Conservation (phyloP, 176 grass and related monocot species). For the Leersia perrieri region DNA sequence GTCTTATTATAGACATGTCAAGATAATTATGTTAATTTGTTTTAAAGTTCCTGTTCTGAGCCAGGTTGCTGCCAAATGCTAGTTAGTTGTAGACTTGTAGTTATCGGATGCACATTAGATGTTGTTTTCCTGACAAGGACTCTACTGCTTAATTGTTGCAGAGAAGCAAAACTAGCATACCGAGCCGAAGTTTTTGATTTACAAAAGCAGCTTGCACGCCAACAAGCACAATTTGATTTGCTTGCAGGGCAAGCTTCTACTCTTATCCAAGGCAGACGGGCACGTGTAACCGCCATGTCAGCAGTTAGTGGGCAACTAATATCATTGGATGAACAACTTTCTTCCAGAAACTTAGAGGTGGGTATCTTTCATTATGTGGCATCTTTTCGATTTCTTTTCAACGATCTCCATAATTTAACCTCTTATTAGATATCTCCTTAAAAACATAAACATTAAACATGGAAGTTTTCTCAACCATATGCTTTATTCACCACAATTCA, state of each 20-base stretch:
- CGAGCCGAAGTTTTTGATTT: constrained; percentile 88
- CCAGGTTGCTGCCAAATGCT: constrained; percentile 8
- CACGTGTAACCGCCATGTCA: constrained; percentile 72
- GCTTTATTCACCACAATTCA: background rate
- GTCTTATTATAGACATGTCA: background rate
- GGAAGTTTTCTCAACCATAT: background rate
- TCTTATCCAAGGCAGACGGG: constrained; percentile 88
- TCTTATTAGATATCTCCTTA: background rate
- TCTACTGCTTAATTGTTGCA: constrained; percentile 18
- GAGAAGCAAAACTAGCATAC: constrained; percentile 91
- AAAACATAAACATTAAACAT: background rate
- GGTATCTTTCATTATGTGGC: constrained; percentile 42
- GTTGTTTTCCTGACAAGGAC: constrained; percentile 27
- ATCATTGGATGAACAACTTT: constrained; percentile 81
- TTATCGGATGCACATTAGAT: constrained; percentile 12
- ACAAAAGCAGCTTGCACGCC: constrained; percentile 78
- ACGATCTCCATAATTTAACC: constrained; percentile 10
- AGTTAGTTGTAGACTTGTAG: constrained; percentile 7
- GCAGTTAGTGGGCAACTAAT: constrained; percentile 70
- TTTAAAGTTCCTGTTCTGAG: constrained; percentile 2
- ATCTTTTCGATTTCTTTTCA: constrained; percentile 3
- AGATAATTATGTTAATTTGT: background rate
- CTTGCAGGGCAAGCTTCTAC: constrained; percentile 89
- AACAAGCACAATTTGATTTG: constrained; percentile 87
- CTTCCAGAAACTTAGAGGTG: constrained; percentile 87